Percentiles rank a stretch among this genome's conserved stretches.
phyloP scores from a whole-genome alignment of 768 basidiomycete species.

The Hydnomerulius pinastri region DNA sequence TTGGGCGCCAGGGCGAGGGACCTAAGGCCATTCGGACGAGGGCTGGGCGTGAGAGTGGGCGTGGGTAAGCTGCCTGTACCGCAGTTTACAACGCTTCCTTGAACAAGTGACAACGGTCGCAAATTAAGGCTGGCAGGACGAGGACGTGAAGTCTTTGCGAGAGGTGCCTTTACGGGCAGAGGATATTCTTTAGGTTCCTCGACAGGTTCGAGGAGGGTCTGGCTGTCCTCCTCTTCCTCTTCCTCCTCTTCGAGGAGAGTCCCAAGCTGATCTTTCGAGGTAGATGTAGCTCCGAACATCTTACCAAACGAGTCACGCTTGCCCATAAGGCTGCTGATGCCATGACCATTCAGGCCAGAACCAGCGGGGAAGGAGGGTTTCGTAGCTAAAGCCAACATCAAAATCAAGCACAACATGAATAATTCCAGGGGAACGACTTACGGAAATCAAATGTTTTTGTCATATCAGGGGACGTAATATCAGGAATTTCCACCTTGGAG shows the following conservation, averaged over 20 bases:
- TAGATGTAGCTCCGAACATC: constrained; percentile 57
- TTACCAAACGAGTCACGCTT: constrained; percentile 85
- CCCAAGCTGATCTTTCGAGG: constrained; percentile 73
- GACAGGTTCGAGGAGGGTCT: constrained; percentile 14
- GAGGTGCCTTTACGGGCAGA: constrained; percentile 27
- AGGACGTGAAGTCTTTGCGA: constrained; percentile 49
- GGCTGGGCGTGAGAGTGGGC: constrained; percentile 53
- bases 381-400: constrained; percentile 42
- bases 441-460: constrained; percentile 67
- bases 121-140: constrained; percentile 70
- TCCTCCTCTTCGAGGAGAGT: constrained; percentile 88
- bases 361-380: constrained; percentile 62
- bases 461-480: constrained; percentile 60
- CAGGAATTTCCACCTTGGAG: constrained; percentile 82
- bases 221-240: constrained; percentile 58
- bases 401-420: neutral
- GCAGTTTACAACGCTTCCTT: constrained; percentile 45
- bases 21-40: constrained; percentile 47
- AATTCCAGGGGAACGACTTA: constrained; percentile 39
- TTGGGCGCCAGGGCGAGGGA: constrained; percentile 49
- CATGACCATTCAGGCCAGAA: constrained; percentile 41
- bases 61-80: constrained; percentile 47
- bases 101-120: constrained; percentile 71
- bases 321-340: constrained; percentile 44
- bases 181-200: constrained; percentile 19